Evolutionary conservation across 1,284 basidiomycete species (phyloP).

Genomic region (Leucocoprinus gongylophorus): DNA sequence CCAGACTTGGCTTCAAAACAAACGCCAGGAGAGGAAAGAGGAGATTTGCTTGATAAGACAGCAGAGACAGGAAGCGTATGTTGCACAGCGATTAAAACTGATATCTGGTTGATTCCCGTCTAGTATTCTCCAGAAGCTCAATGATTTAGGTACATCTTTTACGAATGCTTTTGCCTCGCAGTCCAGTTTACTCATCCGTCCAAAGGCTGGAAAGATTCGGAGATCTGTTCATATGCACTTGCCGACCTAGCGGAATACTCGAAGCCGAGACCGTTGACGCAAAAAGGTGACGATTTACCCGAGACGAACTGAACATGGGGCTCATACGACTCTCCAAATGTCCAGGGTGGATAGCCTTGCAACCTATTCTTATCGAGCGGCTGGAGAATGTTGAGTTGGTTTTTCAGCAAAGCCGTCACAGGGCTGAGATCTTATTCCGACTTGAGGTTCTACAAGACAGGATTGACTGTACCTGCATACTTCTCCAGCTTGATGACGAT

Average conservation of each 20-base stretch:
- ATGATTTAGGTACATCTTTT: background rate
- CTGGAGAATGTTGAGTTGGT: background rate
- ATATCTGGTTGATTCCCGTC: background rate
- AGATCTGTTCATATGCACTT: background rate
- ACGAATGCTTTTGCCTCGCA: background rate
- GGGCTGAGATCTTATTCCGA: background rate
- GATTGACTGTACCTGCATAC: background rate
- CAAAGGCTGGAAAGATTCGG: background rate
- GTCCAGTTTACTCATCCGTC: background rate
- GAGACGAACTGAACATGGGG: background rate
- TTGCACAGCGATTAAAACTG: background rate
- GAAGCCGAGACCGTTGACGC: conserved; percentile 1
- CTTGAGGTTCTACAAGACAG: background rate
- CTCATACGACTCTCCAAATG: background rate
- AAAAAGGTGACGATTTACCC: background rate
- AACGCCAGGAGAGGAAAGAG: background rate
- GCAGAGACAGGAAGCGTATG: background rate
- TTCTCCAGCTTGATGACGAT: background rate
- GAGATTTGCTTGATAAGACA: background rate
- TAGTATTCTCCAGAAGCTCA: background rate
- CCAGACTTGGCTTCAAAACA: background rate
- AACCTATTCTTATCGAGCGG: background rate
- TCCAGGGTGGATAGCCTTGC: background rate
- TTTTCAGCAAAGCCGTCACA: background rate
- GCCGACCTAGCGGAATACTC: background rate